Base-by-base conservation (phyloP, 805 yeast species). In the Middelhovenomyces tepae region DNA sequence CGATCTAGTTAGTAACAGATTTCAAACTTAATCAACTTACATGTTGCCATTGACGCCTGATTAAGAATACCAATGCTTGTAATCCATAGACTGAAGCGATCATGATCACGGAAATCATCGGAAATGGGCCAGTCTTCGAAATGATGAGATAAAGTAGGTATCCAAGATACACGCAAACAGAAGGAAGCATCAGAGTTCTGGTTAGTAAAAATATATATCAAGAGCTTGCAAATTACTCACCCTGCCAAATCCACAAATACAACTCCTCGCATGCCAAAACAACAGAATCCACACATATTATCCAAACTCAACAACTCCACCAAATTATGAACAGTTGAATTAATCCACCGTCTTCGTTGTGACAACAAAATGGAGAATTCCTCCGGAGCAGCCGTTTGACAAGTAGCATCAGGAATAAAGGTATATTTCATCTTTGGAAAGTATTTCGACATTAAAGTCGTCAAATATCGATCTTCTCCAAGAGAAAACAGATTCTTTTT, bases 331-430 rank as follows among this genome's bases (percentile, higher is more conserved):
- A 73, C 76, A 0, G 80, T 73, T 5, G 79, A 74, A 51, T 73
- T 73, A 47, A 73, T 73, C 80, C 80, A 73, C 42, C 80, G 72
- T 53, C 76, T 71, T 46, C 76, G 66, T 51, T 70, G 76, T 2
- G 76, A 70, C 32, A 70, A 59, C 42, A 70, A 57, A 31, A 70
- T 71, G 36, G 49, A 52, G 47, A 71, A 67, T 25, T 59, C 57
- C 37, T 67, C 73, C 1, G 80, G 80, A 3, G 71, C 79, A 35
- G 68, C 58, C 1, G 80, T 73, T 44, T 66, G 61, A 47, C 77
- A 72, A 18, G 67, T 63, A 3, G 79, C 79, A 46, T 74, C 75
- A 2, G 77, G 67, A 2, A 70, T 65, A 46, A 73, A 73, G 35
- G 69, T 54, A 48, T 63, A 71, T 36, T 64, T 64, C 65, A 75